Evolutionary conservation across 345 rosid genomes (phyloP).

Genomic region (Ceriops decandra): DNA sequence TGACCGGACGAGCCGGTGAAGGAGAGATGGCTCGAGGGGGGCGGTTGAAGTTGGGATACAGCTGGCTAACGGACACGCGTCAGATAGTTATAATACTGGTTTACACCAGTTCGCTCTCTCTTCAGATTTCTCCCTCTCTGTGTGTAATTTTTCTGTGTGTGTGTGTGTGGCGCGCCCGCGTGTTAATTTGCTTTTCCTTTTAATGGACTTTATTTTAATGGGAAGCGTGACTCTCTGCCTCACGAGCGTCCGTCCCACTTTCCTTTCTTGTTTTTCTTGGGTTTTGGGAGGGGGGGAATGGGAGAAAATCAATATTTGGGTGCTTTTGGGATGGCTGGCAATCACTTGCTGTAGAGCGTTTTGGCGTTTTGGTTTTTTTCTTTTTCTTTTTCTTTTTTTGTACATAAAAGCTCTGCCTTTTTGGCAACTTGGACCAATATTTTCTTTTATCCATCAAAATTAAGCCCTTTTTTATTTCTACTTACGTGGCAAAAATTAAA

Average conservation of each 20-base stretch:
- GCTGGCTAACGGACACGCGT: conserved; percentile 82
- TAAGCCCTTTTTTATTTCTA: too few species aligned
- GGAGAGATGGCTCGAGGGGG: conserved; percentile 52
- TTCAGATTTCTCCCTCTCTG: conserved; percentile 12
- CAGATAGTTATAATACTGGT: conserved; percentile 34
- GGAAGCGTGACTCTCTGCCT: conserved; percentile 9
- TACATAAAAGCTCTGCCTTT: too few species aligned
- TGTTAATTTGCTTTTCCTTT: background rate
- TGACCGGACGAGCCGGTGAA: conserved; percentile 28
- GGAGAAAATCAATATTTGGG: too few species aligned
- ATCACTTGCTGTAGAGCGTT: too few species aligned
- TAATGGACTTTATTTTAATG: background rate
- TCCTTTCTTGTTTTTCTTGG: too few species aligned
- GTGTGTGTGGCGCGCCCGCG: background rate
- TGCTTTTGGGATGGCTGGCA: too few species aligned
- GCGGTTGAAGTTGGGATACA: conserved; percentile 82
- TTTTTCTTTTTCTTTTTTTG: too few species aligned
- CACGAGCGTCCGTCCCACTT: conserved; percentile 47
- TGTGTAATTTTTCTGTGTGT: background rate
- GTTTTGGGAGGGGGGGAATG: too few species aligned
- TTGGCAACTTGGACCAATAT: too few species aligned
- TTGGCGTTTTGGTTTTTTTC: too few species aligned
- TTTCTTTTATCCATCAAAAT: too few species aligned
- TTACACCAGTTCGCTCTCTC: conserved; percentile 21
- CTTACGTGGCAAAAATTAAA: too few species aligned